Conservation (phyloP, 2,329 filamentous ascomycete species). For the Aspergillus sp. region DNA sequence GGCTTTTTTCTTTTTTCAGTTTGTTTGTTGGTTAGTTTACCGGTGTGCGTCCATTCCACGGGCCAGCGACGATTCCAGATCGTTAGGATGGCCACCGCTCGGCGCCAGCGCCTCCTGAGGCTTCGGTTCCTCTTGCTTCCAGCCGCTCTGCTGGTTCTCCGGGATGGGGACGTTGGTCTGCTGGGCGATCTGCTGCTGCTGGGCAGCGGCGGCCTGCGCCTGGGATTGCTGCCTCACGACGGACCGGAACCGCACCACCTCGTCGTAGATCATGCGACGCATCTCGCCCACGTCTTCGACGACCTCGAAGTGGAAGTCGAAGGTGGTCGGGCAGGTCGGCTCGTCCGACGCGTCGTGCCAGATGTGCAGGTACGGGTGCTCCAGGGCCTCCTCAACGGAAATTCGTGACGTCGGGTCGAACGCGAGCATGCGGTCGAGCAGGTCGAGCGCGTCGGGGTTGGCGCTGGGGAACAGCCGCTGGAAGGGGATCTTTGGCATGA, state of each 20-base stretch:
- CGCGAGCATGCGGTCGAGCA: constrained; percentile 94
- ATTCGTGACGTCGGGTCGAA: constrained; percentile 95
- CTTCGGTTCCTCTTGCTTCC: constrained; percentile 61
- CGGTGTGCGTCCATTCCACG: constrained; percentile 55
- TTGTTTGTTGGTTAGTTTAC: no score
- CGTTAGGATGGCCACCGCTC: constrained; percentile 43
- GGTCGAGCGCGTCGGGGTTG: constrained; percentile 92
- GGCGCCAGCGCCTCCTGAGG: constrained; percentile 55
- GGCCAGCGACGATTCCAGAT: constrained; percentile 53
- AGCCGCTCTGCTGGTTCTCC: constrained; percentile 55
- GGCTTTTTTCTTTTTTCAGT: not conserved
- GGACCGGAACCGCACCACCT: constrained; percentile 81
- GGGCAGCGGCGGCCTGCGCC: constrained; percentile 36
- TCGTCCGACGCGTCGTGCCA: constrained; percentile 98
- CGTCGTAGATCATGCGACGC: constrained; percentile 96
- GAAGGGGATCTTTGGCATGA: constrained; percentile 93
- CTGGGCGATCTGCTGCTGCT: constrained; percentile 43
- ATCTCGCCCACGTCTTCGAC: constrained; percentile 92
- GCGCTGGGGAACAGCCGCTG: constrained; percentile 84
- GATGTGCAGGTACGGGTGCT: constrained; percentile 94
- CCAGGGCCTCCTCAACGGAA: constrained; percentile 88
- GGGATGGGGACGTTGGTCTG: constrained; percentile 61
- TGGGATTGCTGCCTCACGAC: constrained; percentile 54
- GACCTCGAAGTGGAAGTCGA: constrained; percentile 99
- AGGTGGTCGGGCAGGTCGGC: constrained; percentile 86